Base-by-base conservation (phyloP, 371 early-diverging fungal genomes). In the Rhizopus arrhizus region DNA sequence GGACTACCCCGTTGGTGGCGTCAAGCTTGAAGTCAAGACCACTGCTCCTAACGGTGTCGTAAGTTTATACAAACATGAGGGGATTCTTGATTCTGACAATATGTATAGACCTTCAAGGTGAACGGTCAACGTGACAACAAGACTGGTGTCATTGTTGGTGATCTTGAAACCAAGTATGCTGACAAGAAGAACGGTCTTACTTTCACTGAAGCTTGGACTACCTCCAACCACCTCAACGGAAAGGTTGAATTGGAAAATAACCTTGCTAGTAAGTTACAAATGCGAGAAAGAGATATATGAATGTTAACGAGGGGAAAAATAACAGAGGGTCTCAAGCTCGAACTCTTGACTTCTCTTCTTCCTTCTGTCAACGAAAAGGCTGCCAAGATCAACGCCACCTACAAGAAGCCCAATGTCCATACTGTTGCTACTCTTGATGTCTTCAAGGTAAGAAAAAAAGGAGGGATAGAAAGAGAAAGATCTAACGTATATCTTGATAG, bases 11-110 rank as follows among this genome's bases (percentile, higher is more conserved):
- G 86, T 92, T 64, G 96, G 95, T 64, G 82, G 88, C 61, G 89
- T 91, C 70, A 96, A 95, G 89, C 91, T 97, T 68, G 99, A 98
- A 79, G 91, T 94, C 77, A 95, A 96, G 90, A 93, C 95, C 74
- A 87, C 87, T 69, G 90, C 97, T 60, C 78, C 91, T 71, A 94
- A 93, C 82, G 96, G 96, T 75, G 92, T 96, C 58, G 94, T 94
- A 91, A 69, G 91, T 85, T 22, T 36, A 29, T 38, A 7, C 4
- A 32, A 22, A 22, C 22, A 22, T 22, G 22, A 22, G 22, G 22
- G 22, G 22, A 22, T 22, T 22, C 22, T 13, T 8, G 13, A 45
- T 12, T 7, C 10, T 40, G 40, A 40, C n/a, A 28, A 15, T 16
- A 22, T 32, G 4, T 36, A 61, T 74, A 95, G 91, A 89, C 90